phyloP scores from a whole-genome alignment of 2,329 filamentous ascomycete species.

The Hypoxylon sp. region DNA sequence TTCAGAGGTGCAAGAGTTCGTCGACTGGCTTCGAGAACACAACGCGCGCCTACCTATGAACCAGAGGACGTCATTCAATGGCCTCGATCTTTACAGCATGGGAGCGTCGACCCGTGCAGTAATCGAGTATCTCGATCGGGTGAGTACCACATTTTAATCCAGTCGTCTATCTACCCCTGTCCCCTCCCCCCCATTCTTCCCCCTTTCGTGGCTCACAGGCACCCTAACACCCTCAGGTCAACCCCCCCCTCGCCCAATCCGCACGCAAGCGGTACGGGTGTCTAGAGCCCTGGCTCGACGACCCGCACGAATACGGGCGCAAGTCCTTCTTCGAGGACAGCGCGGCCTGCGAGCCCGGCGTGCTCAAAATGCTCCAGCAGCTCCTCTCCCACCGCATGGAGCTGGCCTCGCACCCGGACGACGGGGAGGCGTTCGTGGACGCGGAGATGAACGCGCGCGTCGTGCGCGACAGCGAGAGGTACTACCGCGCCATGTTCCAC shows the following conservation, averaged over 20 bases:
- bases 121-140: conserved; percentile 61
- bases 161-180: background rate
- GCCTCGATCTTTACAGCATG: conserved; percentile 61
- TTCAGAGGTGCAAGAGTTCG: conserved; percentile 64
- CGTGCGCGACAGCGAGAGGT: conserved; percentile 64
- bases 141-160: background rate
- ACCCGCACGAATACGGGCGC: conserved; percentile 66
- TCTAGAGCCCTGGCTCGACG: conserved; percentile 64
- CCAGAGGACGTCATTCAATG: conserved; percentile 60
- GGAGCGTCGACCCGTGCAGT: conserved; percentile 38
- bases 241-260: conserved; percentile 59
- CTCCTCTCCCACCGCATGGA: conserved; percentile 60
- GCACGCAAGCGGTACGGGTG: conserved; percentile 63
- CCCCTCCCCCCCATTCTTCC: background rate
- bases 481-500: conserved; percentile 68
- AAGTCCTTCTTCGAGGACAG: conserved; percentile 56
- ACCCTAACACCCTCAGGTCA: conserved; percentile 49
- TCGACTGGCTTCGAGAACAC: conserved; percentile 65
- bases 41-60: conserved; percentile 53
- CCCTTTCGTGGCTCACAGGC: background rate
- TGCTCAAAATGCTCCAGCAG: conserved; percentile 62
- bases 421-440: conserved; percentile 64
- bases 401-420: conserved; percentile 54
- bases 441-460: conserved; percentile 66
- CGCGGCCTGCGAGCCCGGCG: conserved; percentile 61